Evolutionary conservation across 2,329 filamentous ascomycete species (phyloP), one percentile per base, ranked within the genome.

Genomic region (Penicillium sp.): DNA sequence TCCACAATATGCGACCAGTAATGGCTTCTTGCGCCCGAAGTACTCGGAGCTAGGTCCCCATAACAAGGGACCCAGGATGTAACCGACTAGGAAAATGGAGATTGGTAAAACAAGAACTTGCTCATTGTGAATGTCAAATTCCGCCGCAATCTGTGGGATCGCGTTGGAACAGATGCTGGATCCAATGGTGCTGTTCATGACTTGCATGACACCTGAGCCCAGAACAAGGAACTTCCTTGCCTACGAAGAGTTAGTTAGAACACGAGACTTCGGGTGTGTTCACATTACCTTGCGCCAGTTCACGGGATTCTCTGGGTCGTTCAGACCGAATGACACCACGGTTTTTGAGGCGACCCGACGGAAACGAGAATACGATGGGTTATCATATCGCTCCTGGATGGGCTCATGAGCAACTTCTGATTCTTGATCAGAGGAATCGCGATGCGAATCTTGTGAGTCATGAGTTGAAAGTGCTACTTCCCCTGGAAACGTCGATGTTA

Each of bases 1-100:
- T 1, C 71, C 59, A 11, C 70, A n/a, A 58, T 85, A 86, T 0
- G 83, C 79, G 2, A 69, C 71, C 0, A 86, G 70, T 59, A 86
- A 60, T 3, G 78, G 71, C 1, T 63, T 62, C 55, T 70, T 72
- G 10, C 78, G 71, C 0, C 78, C 77, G 51, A 71, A 70, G 28
- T 75, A 65, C 44, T 80, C 78, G 1, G 74, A 77, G 11, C 78
- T 63, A 0, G 78, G 77, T 0, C 74, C 76, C 50, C 73, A 78
- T 3, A 79, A 42, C 9, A 78, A 65, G 0, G 78, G 77, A 0
- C 76, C 78, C 23, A 79, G 46, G 37, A 74, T 70, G 50, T 76
- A 77, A 11, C 75, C 75, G 9, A 75, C 64, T 1, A 77, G 62
- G 51, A 75, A 77, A 16, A 75, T 61, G 2, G 75, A 76, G 39